These are phyloP conservation scores for Echium plantagineum DNA, from an alignment of 257 asterid species.

Conservation along the genomic window DNA sequence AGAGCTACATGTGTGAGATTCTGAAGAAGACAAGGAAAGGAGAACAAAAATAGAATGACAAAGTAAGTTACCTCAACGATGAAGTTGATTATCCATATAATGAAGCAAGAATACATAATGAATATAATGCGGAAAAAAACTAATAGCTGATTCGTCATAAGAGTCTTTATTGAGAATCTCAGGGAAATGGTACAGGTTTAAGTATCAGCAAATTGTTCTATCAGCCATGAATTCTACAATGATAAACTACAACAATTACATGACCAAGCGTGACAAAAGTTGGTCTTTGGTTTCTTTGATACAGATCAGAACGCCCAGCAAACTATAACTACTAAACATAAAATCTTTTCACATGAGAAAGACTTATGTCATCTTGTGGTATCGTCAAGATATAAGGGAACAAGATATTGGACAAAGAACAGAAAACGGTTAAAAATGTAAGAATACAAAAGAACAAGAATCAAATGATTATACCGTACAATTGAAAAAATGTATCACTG, in stretches of 20 bases:
- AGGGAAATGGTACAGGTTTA: constrained; percentile 39
- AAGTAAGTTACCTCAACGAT: too few species aligned
- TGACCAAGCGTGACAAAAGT: constrained; percentile 27
- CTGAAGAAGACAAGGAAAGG: too few species aligned
- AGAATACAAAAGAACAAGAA: constrained; percentile 59
- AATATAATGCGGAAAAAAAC: constrained; percentile 6
- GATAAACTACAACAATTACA: constrained; percentile 50
- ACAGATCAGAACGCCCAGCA: constrained; percentile 21
- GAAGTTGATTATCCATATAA: too few species aligned
- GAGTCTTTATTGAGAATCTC: constrained; percentile 33
- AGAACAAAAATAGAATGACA: too few species aligned
- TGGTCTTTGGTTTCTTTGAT: constrained; percentile 19
- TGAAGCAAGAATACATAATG: constrained; percentile 13
- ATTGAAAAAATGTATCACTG: constrained; percentile 44
- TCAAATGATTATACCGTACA: constrained; percentile 48
- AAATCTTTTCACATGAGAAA: constrained; percentile 26
- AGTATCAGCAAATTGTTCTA: constrained; percentile 39
- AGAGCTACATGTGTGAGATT: too few species aligned
- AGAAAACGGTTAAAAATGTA: constrained; percentile 45
- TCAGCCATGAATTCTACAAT: constrained; percentile 50
- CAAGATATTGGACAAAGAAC: constrained; percentile 31
- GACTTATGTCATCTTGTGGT: constrained; percentile 17
- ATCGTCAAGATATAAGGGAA: constrained; percentile 34
- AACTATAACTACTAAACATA: constrained; percentile 17
- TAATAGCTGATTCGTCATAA: constrained; percentile 25